Conservation (phyloP, 1,284 basidiomycete genomes). For the Ganoderma sinense region DNA sequence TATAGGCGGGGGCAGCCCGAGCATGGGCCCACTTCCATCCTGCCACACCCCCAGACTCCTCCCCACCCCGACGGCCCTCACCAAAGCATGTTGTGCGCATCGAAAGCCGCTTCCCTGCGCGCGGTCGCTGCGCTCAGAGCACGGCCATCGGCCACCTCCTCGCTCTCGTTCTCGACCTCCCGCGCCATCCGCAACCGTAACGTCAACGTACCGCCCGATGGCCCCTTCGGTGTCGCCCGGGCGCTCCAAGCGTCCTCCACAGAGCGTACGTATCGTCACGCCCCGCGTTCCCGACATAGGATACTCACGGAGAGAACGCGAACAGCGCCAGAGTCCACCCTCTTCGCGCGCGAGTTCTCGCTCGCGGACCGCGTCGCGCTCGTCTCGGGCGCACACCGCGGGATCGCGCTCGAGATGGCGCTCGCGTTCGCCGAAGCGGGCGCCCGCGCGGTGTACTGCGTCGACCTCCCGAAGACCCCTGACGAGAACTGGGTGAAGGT, state of each 20-base stretch:
- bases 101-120: no score
- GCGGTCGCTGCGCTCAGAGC: no score
- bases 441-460: slow-evolving; percentile 76
- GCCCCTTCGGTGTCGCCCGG: slow-evolving; percentile 68
- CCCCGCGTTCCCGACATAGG: neutral
- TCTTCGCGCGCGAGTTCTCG: slow-evolving; percentile 76
- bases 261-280: neutral
- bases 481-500: slow-evolving; percentile 72
- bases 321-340: slow-evolving; percentile 30
- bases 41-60: no score
- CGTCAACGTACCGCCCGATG: slow-evolving; percentile 37
- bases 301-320: no score
- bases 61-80: no score
- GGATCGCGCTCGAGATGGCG: slow-evolving; percentile 85
- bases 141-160: no score
- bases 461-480: slow-evolving; percentile 74
- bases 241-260: slow-evolving; percentile 50
- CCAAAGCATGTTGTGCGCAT: no score
- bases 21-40: no score
- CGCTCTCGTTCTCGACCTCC: no score
- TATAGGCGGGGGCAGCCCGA: no score
- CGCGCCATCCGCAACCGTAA: no score
- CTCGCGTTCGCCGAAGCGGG: slow-evolving; percentile 80
- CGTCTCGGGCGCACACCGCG: slow-evolving; percentile 82
- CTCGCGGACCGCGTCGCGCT: slow-evolving; percentile 76